Percentiles rank a stretch among this genome's conserved stretches.
These are phyloP conservation scores for Nicotiana noctiflora DNA, from an alignment of 257 asterid genomes.

Conservation along the genomic window DNA sequence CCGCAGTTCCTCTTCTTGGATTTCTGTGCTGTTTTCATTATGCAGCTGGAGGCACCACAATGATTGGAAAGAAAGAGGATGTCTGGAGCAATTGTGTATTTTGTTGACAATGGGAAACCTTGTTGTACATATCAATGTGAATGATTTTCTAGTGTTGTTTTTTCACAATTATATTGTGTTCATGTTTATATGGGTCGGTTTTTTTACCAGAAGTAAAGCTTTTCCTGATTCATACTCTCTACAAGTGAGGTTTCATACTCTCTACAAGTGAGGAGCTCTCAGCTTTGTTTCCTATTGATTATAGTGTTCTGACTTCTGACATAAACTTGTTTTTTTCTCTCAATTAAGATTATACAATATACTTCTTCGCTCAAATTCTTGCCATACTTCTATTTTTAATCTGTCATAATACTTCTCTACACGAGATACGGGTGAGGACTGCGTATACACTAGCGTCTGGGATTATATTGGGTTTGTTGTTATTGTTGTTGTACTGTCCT, in stretches of 20 bases:
- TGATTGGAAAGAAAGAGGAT: not conserved
- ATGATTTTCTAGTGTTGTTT: not conserved
- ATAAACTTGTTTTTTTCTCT: not conserved
- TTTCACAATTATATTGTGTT: not conserved
- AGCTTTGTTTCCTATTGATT: not conserved
- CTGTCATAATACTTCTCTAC: not conserved
- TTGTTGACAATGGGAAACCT: not conserved
- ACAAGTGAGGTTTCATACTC: not conserved
- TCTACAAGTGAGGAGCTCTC: not conserved
- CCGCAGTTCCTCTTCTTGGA: slow-evolving; percentile 86
- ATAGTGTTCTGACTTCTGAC: not conserved
- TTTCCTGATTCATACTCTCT: not conserved
- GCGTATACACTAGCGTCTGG: no score
- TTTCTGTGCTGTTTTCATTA: slow-evolving; percentile 76
- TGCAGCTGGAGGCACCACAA: slow-evolving; percentile 47
- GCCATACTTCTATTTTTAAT: not conserved
- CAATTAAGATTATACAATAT: not conserved
- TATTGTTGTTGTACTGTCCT: no score
- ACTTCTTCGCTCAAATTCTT: not conserved
- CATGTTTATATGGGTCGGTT: not conserved
- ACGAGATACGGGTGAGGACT: no score
- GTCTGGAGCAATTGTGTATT: not conserved
- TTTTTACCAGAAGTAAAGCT: not conserved
- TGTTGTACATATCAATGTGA: not conserved
- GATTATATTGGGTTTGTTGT: no score